Evolutionary conservation across 2,329 filamentous ascomycete species (phyloP), one percentile per base, ranked within the genome.

Genomic region (Dactylonectria macrodidyma): DNA sequence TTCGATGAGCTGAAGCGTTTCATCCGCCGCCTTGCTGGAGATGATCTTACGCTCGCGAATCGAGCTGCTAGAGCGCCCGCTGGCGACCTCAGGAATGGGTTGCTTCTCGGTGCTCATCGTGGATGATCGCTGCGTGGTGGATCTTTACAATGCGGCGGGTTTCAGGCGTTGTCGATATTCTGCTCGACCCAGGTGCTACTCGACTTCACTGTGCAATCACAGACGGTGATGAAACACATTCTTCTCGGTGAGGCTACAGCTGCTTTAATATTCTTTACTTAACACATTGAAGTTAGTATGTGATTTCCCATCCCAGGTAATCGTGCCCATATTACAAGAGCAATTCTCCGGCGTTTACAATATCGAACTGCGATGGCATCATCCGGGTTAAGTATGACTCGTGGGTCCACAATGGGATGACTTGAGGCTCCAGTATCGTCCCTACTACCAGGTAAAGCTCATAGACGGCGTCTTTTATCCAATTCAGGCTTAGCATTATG

Each of bases 71-170:
- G 48, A 65, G 47, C 61, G 56, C 22, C 51, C 33, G 26, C 56
- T 56, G 41, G 33, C 59, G 50, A 16, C 56, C 34, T 12, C 10
- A 16, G n/a, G 9, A n/a, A 5, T 46, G 33, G 65, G 59, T 24
- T 68, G 65, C 67, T 65, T 54, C 33, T 65, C 64, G 54, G 47
- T 66, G 65, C 67, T 60, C 65, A 52, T 52, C 30, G 11, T 52
- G 30, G 30, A 22, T 19, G 30, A 52, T 22, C 16, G n/a, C 30
- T 52, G 16, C 19, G 4, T 22, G 16, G 30, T n/a, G n/a, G 16
- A 36, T 19, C 30, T n/a, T 36, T 11, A 52, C 30, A 22, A 33
- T 33, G 14, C 8, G 48, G 16, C 14, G 14, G 12, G 30, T 10
- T 2, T 22, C 16, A 19, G 50, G 50, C 19, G 30, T 22, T 33